These are phyloP conservation scores for Diplogelasinospora grovesii DNA, from an alignment of 495 filamentous ascomycete genomes.

Conservation along the genomic window DNA sequence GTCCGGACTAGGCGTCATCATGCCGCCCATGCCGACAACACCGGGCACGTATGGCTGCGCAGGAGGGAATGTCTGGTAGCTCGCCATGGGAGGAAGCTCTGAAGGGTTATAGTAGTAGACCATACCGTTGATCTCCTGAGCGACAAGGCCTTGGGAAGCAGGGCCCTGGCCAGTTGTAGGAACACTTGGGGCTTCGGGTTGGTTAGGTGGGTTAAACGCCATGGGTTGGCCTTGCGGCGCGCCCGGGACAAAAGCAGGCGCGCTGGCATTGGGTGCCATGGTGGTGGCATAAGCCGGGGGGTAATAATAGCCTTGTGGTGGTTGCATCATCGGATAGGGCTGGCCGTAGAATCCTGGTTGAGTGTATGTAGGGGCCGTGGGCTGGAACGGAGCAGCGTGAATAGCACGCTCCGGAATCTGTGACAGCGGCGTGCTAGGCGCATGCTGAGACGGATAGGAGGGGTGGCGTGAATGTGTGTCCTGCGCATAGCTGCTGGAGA, in stretches of 20 bases:
- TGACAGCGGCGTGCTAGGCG: constrained; percentile 79
- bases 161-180: constrained; percentile 17
- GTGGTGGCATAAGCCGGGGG: constrained; percentile 45
- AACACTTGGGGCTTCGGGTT: constrained; percentile 30
- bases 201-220: constrained; percentile 35
- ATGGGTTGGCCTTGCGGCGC: constrained; percentile 43
- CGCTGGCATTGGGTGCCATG: constrained; percentile 46
- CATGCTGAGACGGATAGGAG: constrained; percentile 70
- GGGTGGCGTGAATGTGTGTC: constrained; percentile 61
- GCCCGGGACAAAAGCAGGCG: constrained; percentile 53
- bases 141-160: constrained; percentile 62
- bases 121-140: constrained; percentile 89
- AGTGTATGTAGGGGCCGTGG: constrained; percentile 56
- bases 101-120: constrained; percentile 87
- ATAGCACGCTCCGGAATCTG: constrained; percentile 93
- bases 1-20: constrained; percentile 67
- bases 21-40: constrained; percentile 67
- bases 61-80: constrained; percentile 43
- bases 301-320: constrained; percentile 50
- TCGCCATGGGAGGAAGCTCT: constrained; percentile 54
- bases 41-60: constrained; percentile 48
- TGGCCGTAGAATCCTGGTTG: constrained; percentile 59
- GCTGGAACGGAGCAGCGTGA: constrained; percentile 88
- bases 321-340: constrained; percentile 41
- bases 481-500: constrained; percentile 49